These are phyloP conservation scores for Hypoxylon cercidicola DNA, from an alignment of 495 filamentous ascomycete genomes.

Conservation along the genomic window DNA sequence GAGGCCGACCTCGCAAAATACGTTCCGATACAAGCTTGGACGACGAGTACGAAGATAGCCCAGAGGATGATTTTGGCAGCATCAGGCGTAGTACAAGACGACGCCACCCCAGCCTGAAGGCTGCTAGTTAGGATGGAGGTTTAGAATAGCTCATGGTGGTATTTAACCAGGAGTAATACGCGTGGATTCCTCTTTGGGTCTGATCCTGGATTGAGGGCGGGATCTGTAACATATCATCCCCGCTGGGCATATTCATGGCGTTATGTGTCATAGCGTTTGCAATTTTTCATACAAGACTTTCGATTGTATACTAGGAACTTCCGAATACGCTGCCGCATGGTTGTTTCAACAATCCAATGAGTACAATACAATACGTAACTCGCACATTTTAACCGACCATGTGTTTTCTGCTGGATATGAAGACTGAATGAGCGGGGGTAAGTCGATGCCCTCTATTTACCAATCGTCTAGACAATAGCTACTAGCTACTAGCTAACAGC, in stretches of 20 bases:
- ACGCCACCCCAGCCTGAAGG: conserved; percentile 32
- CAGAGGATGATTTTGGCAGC: conserved; percentile 11
- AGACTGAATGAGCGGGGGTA: too few relatives aligned
- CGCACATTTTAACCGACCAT: too few relatives aligned
- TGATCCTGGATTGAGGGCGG: neutral
- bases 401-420: too few relatives aligned
- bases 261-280: conserved; percentile 27
- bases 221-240: conserved; percentile 20
- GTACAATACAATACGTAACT: too few relatives aligned
- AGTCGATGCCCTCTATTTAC: too few relatives aligned
- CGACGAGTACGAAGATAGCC: conserved; percentile 9
- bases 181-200: neutral
- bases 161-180: conserved; percentile 1
- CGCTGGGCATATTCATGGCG: conserved; percentile 25
- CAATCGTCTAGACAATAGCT: too few relatives aligned
- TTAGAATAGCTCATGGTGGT: neutral
- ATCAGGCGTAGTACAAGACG: conserved; percentile 32
- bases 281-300: conserved; percentile 5
- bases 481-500: too few relatives aligned
- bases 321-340: conserved; percentile 10
- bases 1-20: conserved; percentile 28
- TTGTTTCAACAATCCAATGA: neutral
- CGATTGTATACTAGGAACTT: conserved; percentile 27
- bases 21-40: neutral
- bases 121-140: conserved; percentile 13